phyloP scores from a whole-genome alignment of 2,329 filamentous ascomycete species.

The Mycocentrospora acerina region DNA sequence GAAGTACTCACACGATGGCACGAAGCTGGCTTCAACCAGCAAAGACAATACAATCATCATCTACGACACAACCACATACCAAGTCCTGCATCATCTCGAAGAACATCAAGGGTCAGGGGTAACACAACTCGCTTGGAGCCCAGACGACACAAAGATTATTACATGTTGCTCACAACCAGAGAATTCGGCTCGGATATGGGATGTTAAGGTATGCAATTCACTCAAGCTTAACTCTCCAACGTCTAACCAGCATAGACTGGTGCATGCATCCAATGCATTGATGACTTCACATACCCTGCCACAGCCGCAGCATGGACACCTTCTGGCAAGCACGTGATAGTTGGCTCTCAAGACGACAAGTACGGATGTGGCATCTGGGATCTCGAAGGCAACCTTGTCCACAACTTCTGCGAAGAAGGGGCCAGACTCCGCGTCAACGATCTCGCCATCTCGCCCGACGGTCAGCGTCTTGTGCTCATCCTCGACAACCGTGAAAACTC shows the following conservation, averaged over 20 bases:
- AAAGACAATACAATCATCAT: slow-evolving; percentile 74
- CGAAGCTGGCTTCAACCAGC: slow-evolving; percentile 78
- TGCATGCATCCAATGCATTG: slow-evolving; percentile 61
- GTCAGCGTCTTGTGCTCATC: slow-evolving; percentile 76
- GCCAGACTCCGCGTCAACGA: slow-evolving; percentile 75
- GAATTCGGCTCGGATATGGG: slow-evolving; percentile 73
- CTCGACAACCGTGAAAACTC: slow-evolving; percentile 67
- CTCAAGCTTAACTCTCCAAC: not conserved
- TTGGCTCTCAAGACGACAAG: slow-evolving; percentile 53
- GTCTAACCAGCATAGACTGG: slow-evolving; percentile 28
- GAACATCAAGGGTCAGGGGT: slow-evolving; percentile 71
- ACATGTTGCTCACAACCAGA: slow-evolving; percentile 72
- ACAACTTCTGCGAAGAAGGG: slow-evolving; percentile 62
- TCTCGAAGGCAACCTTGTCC: slow-evolving; percentile 60
- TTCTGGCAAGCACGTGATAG: slow-evolving; percentile 75
- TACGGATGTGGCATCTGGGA: slow-evolving; percentile 57
- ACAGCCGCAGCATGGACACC: slow-evolving; percentile 88
- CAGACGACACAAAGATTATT: slow-evolving; percentile 82
- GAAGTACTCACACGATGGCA: slow-evolving; percentile 85
- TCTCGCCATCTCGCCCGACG: slow-evolving; percentile 78
- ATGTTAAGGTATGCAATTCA: slow-evolving; percentile 44
- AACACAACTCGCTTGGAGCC: slow-evolving; percentile 85
- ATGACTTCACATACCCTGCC: slow-evolving; percentile 78
- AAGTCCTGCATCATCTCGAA: slow-evolving; percentile 61
- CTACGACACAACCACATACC: slow-evolving; percentile 75